A percentile compares a stretch with the other conserved stretches of the same genome.
These are phyloP conservation scores for maize (Zea mays) DNA, from an alignment of 176 grass and related monocot species.

Conservation along the genomic window DNA sequence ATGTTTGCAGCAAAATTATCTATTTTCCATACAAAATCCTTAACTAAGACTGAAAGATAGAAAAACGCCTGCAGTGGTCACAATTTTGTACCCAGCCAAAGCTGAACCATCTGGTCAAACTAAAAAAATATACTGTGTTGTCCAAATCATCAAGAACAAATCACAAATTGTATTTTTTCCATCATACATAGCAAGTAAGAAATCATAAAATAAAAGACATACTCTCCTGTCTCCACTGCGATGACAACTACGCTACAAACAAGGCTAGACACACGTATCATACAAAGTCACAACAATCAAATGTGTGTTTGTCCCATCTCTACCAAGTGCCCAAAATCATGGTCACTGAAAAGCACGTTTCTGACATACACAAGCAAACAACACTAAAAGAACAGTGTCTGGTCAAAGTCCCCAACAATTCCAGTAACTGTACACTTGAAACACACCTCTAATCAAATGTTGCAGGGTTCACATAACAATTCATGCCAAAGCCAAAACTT, in stretches of 20 bases:
- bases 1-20: not conserved
- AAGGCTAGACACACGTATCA: not conserved
- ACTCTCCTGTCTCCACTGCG: not conserved
- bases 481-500: not conserved
- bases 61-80: not conserved
- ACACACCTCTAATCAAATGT: not conserved
- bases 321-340: not conserved
- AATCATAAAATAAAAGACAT: not conserved
- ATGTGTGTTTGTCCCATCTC: not conserved
- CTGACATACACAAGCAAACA: slow-evolving; percentile 4
- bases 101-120: not conserved
- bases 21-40: not conserved
- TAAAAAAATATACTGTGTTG: not conserved
- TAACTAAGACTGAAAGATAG: not conserved
- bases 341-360: slow-evolving; percentile 10
- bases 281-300: slow-evolving; percentile 5
- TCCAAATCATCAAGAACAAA: not conserved
- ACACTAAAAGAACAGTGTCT: not conserved
- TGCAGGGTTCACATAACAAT: not conserved
- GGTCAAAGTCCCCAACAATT: not conserved
- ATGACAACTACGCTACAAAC: not conserved
- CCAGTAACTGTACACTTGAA: not conserved
- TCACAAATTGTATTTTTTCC: not conserved
- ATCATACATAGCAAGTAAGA: not conserved
- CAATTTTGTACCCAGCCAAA: not conserved